Base-by-base conservation (phyloP, 768 basidiomycete species). In the Roridomyces roridus region DNA sequence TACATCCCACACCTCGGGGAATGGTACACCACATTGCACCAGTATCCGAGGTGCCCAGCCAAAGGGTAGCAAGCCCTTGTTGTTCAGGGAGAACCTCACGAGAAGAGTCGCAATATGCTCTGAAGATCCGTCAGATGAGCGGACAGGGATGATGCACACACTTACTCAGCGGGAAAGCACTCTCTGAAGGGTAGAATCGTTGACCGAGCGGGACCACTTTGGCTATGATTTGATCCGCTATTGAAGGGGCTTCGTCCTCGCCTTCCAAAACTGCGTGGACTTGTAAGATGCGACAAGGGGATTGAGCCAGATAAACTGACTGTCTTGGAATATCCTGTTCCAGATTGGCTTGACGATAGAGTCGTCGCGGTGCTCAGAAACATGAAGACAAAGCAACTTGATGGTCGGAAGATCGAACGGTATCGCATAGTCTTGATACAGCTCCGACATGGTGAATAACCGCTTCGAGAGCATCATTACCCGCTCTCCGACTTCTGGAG, bases 361-460 rank as follows among this genome's bases (percentile, higher is more conserved):
- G 55, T 92, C 88, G 62, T 98, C 94, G 5, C 87, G 86, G 68
- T 96, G 94, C 69, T 96, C 94, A 8, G 96, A 96, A 7, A 96
- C 91, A 69, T 97, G 91, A 51, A 98, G 80, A 68, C 96, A 95
- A 24, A 97, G 80, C 6, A 99, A 80, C 68, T 94, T 93, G 70
- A 93, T 86, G 35, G 87, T 79, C 6, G 90, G 85, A 14, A 97
- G 79, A 63, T 93, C 87, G 64, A 95, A 92, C 6, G 94, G 89
- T 46, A 92, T 81, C 5, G 94, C 96, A 68, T 92, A 98, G 42
- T 85, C 79, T 75, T 90, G 87, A 67, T 92, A 98, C 42, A 98
- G 80, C 94, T 97, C 91, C 6, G 91, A 88, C 74, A 98, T 89
- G 18, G 83, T 91, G 60, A 91, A 85, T 41, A 98, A 69, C 23